phyloP scores from a whole-genome alignment of 768 basidiomycete genomes.

The Trametes gibbosa region DNA sequence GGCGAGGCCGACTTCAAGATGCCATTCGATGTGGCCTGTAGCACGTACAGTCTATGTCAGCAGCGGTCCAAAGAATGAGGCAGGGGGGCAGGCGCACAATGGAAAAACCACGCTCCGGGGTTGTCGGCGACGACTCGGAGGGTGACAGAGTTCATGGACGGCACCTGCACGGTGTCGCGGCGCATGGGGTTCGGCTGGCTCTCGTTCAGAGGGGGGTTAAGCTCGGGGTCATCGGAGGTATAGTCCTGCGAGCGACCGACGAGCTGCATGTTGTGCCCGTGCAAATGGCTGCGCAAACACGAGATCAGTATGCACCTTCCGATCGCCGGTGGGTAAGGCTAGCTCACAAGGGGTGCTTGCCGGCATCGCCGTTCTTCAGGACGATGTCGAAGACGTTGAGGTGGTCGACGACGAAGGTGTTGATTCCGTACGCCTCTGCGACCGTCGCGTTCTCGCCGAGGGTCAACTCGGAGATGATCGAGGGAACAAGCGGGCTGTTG shows the following conservation, averaged over 20 bases:
- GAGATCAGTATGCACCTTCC: not conserved
- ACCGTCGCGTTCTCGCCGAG: conserved; percentile 72
- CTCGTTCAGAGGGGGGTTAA: conserved; percentile 81
- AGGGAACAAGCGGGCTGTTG: conserved; percentile 69
- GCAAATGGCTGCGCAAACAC: conserved; percentile 63
- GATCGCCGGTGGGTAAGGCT: not conserved
- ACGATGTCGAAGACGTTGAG: conserved; percentile 77
- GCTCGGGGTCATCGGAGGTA: conserved; percentile 63
- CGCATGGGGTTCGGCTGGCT: conserved; percentile 85
- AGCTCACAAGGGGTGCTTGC: conserved; percentile 81
- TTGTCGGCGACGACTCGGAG: conserved; percentile 86
- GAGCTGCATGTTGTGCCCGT: conserved; percentile 86
- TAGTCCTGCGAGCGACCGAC: conserved; percentile 71
- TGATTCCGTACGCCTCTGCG: conserved; percentile 73
- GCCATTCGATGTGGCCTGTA: conserved; percentile 83
- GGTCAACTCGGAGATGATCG: conserved; percentile 70
- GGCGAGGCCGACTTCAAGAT: conserved; percentile 81
- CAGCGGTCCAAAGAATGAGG: not conserved
- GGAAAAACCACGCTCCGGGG: conserved; percentile 87
- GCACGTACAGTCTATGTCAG: not conserved
- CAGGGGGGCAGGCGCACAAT: conserved; percentile 49
- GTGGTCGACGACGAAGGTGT: conserved; percentile 72
- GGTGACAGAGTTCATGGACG: conserved; percentile 62
- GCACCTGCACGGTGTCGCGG: conserved; percentile 85
- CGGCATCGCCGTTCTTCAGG: conserved; percentile 66